Percentiles rank a stretch among this genome's conserved stretches.
Evolutionary conservation across 768 basidiomycete genomes (phyloP).

Genomic region (Lentinula sp.): DNA sequence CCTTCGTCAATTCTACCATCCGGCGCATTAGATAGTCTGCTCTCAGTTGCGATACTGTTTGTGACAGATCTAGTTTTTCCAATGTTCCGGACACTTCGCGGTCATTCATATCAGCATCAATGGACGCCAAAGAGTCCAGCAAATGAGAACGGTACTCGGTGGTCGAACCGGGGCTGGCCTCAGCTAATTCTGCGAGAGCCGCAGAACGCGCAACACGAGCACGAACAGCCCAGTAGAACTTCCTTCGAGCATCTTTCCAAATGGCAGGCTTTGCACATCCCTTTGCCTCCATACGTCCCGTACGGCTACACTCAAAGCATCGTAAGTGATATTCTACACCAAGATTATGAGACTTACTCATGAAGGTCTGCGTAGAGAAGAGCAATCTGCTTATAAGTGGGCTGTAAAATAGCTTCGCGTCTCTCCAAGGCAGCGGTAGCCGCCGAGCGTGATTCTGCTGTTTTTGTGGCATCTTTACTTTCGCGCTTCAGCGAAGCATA

Average conservation of each 20-base stretch:
- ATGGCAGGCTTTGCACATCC: conserved; percentile 82
- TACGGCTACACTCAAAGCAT: conserved; percentile 47
- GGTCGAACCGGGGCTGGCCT: conserved; percentile 67
- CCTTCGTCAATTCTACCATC: conserved; percentile 62
- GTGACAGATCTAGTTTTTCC: conserved; percentile 64
- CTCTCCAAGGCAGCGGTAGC: conserved; percentile 64
- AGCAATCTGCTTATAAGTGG: conserved; percentile 92
- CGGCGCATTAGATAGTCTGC: conserved; percentile 63
- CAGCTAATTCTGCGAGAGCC: conserved; percentile 56
- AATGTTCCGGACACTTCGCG: conserved; percentile 57
- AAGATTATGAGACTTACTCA: conserved; percentile 53
- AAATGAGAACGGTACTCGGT: conserved; percentile 62
- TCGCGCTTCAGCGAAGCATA: conserved; percentile 79
- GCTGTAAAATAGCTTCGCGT: conserved; percentile 76
- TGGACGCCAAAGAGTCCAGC: conserved; percentile 54
- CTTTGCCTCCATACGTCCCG: conserved; percentile 96
- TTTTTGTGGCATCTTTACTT: conserved; percentile 69
- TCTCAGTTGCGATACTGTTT: conserved; percentile 58
- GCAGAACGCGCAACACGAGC: conserved; percentile 69
- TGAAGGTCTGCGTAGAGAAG: conserved; percentile 94
- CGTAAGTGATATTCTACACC: conserved; percentile 9
- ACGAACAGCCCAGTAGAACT: conserved; percentile 92
- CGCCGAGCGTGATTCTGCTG: conserved; percentile 66
- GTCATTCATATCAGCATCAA: conserved; percentile 47
- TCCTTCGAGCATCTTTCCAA: conserved; percentile 86